Percentiles rank a stretch among this genome's conserved stretches.
These are phyloP conservation scores for Quercus agrifolia DNA, from an alignment of 306 rosid genomes.

Conservation along the genomic window DNA sequence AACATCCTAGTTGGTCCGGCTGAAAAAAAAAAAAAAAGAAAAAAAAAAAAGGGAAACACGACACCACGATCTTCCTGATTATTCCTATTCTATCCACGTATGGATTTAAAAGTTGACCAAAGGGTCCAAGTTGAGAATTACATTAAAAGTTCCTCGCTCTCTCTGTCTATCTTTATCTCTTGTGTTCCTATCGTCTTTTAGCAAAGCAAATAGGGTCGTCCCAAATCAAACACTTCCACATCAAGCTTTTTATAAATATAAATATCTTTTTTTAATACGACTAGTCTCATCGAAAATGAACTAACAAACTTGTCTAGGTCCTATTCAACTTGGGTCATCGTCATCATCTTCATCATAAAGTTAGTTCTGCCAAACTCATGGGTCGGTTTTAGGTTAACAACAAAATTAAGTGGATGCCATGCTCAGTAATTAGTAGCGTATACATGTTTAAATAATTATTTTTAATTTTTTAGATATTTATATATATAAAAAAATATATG, in stretches of 20 bases:
- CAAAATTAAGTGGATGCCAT: background rate
- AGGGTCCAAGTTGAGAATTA: conserved; percentile 14
- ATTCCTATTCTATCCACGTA: background rate
- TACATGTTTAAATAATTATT: no score
- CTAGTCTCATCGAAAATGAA: conserved; percentile 5
- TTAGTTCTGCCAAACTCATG: background rate
- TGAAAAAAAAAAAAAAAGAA: no score
- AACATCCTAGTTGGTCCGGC: no score
- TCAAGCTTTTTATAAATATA: background rate
- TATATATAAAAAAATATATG: no score
- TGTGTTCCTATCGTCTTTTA: background rate
- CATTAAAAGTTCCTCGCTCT: background rate
- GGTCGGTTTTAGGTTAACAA: background rate
- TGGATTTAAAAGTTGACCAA: background rate
- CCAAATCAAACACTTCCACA: background rate
- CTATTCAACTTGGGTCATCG: no score
- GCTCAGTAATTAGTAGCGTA: no score
- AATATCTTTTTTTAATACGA: background rate
- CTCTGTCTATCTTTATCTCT: background rate
- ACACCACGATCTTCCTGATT: background rate
- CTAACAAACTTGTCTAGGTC: background rate
- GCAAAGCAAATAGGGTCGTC: background rate
- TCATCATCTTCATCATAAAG: no score
- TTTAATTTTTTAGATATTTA: no score
- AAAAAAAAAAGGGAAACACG: background rate